A percentile compares a stretch with the other conserved stretches of the same genome.
Evolutionary conservation across 495 filamentous ascomycete species (phyloP).

Genomic region (Eremomyces bilateralis): DNA sequence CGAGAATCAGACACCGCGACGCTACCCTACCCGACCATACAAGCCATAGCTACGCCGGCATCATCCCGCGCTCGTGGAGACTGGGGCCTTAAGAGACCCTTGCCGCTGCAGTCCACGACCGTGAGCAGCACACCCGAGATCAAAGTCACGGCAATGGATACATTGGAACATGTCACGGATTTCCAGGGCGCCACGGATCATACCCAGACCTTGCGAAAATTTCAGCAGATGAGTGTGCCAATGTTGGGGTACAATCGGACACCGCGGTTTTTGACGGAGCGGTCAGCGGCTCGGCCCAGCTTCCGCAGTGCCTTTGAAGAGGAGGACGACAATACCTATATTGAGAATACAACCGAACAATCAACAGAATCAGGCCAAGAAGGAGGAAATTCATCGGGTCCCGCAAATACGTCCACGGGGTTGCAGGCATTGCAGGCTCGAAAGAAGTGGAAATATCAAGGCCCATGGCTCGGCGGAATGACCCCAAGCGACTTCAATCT

Average conservation of each 20-base stretch:
- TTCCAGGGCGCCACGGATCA: constrained; percentile 72
- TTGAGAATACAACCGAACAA: constrained; percentile 23
- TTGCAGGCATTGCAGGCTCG: no score
- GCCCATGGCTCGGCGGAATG: no score
- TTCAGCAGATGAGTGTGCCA: constrained; percentile 56
- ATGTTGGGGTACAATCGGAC: constrained; percentile 28
- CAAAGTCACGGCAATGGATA: constrained; percentile 53
- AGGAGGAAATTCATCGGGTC: neutral
- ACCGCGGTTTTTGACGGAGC: neutral
- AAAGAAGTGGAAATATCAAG: no score
- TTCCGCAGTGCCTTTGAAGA: constrained; percentile 34
- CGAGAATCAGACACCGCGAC: constrained; percentile 42
- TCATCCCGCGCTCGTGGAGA: constrained; percentile 62
- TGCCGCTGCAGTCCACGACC: constrained; percentile 54
- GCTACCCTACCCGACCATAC: constrained; percentile 54
- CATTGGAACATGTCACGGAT: constrained; percentile 76
- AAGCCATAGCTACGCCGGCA: constrained; percentile 58
- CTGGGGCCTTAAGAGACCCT: constrained; percentile 80
- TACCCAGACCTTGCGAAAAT: constrained; percentile 62
- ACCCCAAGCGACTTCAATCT: no score
- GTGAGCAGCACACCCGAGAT: constrained; percentile 49
- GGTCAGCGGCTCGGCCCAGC: neutral
- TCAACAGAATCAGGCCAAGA: neutral
- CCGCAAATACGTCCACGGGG: no score
- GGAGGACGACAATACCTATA: constrained; percentile 26